Evolutionary conservation across 108 stramenopile species (phyloP), one percentile per base, ranked within the genome.

Genomic region (Pseudonitzschia pungens): DNA sequence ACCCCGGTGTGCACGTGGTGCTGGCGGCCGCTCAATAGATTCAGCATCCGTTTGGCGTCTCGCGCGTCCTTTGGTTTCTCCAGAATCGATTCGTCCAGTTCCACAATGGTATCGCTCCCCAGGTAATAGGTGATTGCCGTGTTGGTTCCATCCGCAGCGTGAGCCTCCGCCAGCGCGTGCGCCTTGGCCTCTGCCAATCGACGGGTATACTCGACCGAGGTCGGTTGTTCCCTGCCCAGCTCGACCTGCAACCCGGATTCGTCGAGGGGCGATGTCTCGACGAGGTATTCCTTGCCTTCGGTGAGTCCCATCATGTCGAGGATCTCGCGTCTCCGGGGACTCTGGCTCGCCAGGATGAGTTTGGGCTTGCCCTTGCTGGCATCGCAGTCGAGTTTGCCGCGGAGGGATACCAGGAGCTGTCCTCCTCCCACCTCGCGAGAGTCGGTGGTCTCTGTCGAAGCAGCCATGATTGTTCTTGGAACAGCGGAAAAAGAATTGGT

Each of bases 1-100:
- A 97, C 91, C 3, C 96, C 94, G 21, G 97, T 96, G 66, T 97
- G 95, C 18, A 98, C 98, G 29, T 88, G 64, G 72, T 97, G 96
- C 62, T 76, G 73, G 16, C 77, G 76, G n/a, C 93, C 97, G 65
- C 88, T 90, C 56, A 97, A 71, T 28, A 50, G 48, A 9, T 27
- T 56, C 24, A 98, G 75, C 93, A 96, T 98, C 11, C 62, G 50
- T 10, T 75, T 73, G 29, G 98, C 98, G 50, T 90, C 87, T 14
- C 67, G 74, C 15, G 63, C 77, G 69, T 90, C 82, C 33, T 68
- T 81, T 36, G 98, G 98, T 71, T 98, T 97, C 70, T 98, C 96
- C 63, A 99, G 60, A 29, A 93, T 87, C 21, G 32, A 51, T 15
- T 82, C 84, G 52, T 78, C 86, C 58, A 85, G 29, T 65, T 93